Evolutionary conservation across 106 monocot genomes (phyloP), one percentile per base, ranked within the genome.

Genomic region (Acorus calamus): DNA sequence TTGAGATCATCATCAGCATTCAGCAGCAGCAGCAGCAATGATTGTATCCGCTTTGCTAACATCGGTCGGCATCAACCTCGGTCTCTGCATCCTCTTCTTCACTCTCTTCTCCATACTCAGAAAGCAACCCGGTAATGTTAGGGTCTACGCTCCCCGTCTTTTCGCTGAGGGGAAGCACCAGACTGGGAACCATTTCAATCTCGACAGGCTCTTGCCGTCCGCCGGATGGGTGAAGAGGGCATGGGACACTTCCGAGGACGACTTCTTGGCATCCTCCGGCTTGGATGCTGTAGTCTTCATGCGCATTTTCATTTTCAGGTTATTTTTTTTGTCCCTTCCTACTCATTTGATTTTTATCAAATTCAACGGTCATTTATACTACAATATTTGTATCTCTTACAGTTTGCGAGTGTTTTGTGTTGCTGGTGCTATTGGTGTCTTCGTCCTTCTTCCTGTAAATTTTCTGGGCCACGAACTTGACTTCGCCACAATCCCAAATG

Each of bases 211-310:
- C 57, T 42, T 89, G 3, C 94, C 94, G 6, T 76, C 89, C 42
- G 57, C 86, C 11, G 79, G 89, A 0, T 98, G 98, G 98, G 73
- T 88, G 52, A 47, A 63, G 52, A 58, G 65, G 0, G 88, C 85
- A 1, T 88, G 82, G 98, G 54, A 55, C 2, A 61, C 71, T 42
- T 77, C 98, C 44, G 98, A 98, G 69, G 98, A 92, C 3, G 83
- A 92, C 49, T 59, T 98, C 62, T 66, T 88, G 11, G 64, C 60
- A 2, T 70, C 81, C 8, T 56, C 73, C 42, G 98, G 98, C 46
- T 77, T 98, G 53, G 98, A 98, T 57, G 92, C 80, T 41, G 83
- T 98, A 42, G 88, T 98, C 50, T 98, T 98, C 73, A 78, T 85
- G 69, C 72, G 98, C 45, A 88, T 98, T 57, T 98, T 98, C 63